Conservation (phyloP, 306 rosid genomes). For the Benincasa hispida region DNA sequence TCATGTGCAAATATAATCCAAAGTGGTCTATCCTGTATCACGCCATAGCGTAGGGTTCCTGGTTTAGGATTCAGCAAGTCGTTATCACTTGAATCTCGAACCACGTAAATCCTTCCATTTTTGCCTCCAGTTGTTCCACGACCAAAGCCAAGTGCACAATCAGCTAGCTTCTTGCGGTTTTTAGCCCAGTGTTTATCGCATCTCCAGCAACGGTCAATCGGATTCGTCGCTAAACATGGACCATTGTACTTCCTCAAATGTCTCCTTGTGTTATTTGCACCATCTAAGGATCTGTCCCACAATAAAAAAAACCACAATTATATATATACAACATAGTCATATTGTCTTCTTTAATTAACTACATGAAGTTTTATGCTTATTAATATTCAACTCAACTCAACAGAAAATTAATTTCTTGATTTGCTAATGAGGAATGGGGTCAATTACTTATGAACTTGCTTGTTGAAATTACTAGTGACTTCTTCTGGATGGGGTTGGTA, state of each 20-base stretch:
- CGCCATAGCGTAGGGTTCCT: slow-evolving; percentile 26
- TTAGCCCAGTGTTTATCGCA: slow-evolving; percentile 32
- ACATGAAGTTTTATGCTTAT: not conserved
- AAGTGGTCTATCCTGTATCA: slow-evolving; percentile 20
- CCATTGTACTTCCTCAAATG: slow-evolving; percentile 1
- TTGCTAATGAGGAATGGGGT: not conserved
- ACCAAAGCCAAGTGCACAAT: slow-evolving; percentile 35
- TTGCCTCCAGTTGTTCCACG: slow-evolving; percentile 35
- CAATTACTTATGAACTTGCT: not conserved
- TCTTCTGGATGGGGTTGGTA: not conserved
- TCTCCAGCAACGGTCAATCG: slow-evolving; percentile 40
- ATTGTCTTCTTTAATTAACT: not conserved
- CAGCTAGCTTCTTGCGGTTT: slow-evolving; percentile 29
- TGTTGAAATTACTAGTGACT: not conserved
- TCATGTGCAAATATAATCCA: slow-evolving; percentile 29
- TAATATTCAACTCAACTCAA: not conserved
- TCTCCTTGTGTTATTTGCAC: slow-evolving; percentile 18
- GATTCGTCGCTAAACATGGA: slow-evolving; percentile 35
- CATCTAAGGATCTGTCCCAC: slow-evolving; percentile 14
- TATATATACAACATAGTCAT: not conserved
- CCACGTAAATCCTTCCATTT: slow-evolving; percentile 21
- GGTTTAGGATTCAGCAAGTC: slow-evolving; percentile 28
- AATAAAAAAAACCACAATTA: not conserved
- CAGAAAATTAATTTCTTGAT: not conserved
- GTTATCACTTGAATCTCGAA: slow-evolving; percentile 24